Evolutionary conservation across 2,329 filamentous ascomycete species (phyloP), one percentile per base, ranked within the genome.

Genomic region (Drechslera avenae): DNA sequence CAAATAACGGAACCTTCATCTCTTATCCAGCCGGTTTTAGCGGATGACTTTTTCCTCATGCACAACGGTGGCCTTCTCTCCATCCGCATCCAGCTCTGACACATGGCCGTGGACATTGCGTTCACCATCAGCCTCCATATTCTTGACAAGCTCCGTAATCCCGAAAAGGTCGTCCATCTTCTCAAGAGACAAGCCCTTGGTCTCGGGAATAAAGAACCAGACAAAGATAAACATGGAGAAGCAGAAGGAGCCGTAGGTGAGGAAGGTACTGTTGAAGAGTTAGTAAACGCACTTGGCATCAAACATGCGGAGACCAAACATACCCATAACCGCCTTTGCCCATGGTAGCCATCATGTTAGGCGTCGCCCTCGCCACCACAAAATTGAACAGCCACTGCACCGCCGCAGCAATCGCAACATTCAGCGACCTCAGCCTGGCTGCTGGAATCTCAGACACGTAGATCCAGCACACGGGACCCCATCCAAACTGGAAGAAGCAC

Each of bases 391-490:
- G 71, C 86, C 86, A 89, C 63, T 90, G 49, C 2, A 44, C 37
- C 19, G 83, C 84, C 0, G 87, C 86, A 0, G 81, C 86, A 39
- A 90, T 77, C 1, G 86, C 81, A 5, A 90, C 86, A 63, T 89
- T 89, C 58, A 87, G 74, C 14, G 83, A 83, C 47, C 87, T 77
- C 6, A 90, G 77, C 28, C 87, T 78, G 0, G 85, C 84, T 5
- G 85, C 85, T 0, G 86, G 86, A 50, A 90, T 89, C 71, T 90
- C 87, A 19, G 81, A 82, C 3, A 88, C 82, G 63, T 89, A 85
- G 64, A 89, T 88, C 86, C 87, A 90, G 74, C 85, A 88, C 26
- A 84, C 84, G 0, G 86, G 85, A 0, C 87, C 87, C 87, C 87
- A 89, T 9, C 74, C 74, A 39, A 73, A 76, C 48, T 74, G 72